A percentile compares a stretch with the other conserved stretches of the same genome.
Conservation (phyloP, 2,329 filamentous ascomycete genomes). For the Claviceps sp. region DNA sequence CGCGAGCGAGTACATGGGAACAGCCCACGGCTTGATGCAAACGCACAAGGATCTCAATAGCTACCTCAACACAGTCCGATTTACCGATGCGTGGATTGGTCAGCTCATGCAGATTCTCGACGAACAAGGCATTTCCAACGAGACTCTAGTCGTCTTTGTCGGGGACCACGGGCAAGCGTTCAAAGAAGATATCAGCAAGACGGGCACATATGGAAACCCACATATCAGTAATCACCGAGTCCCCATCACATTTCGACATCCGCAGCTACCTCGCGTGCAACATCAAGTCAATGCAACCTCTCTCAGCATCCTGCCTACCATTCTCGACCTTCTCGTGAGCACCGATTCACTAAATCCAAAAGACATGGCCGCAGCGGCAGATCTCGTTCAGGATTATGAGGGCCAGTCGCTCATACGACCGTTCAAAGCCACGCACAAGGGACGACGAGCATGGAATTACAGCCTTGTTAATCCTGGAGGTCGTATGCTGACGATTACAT, state of each 20-base stretch:
- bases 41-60: conserved; percentile 13
- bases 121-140: conserved; percentile 18
- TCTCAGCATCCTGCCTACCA: conserved; percentile 21
- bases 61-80: conserved; percentile 20
- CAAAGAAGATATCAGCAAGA: conserved; percentile 17
- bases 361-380: conserved; percentile 13
- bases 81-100: conserved; percentile 18
- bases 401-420: conserved; percentile 21
- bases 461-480: conserved; percentile 19
- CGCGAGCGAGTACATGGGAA: conserved; percentile 13
- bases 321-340: conserved; percentile 21
- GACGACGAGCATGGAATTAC: conserved; percentile 19
- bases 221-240: conserved; percentile 21
- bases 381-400: conserved; percentile 21
- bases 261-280: conserved; percentile 16
- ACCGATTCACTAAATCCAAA: conserved; percentile 17
- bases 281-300: conserved; percentile 17
- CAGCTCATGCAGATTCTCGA: conserved; percentile 18
- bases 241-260: conserved; percentile 20
- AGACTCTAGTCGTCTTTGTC: conserved; percentile 20
- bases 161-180: conserved; percentile 24
- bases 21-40: conserved; percentile 5
- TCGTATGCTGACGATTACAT: conserved; percentile 15
- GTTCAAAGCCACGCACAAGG: conserved; percentile 8
- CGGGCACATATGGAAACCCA: conserved; percentile 17